Base-by-base conservation (phyloP, 2,329 filamentous ascomycete species). In the Fusarium sp. region DNA sequence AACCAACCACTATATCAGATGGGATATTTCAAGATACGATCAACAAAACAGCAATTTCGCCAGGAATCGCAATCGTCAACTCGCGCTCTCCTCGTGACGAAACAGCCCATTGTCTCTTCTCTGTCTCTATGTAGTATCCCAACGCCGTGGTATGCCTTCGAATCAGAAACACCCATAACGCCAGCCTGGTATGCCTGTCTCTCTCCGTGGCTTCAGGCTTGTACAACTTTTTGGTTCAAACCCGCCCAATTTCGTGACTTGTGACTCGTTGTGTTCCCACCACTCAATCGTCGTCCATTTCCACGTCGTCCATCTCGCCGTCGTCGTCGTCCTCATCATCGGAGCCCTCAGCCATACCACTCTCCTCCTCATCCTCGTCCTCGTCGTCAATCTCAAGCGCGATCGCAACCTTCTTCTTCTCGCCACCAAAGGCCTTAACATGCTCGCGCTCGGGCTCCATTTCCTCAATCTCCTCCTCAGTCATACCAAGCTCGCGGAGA, bases 401-500 rank as follows among this genome's bases (percentile, higher is more conserved):
- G 53, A 83, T 78, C 53, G 77, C 78, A 63, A 82, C 74, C 66
- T 78, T 76, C 73, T 78, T 77, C 78, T 82, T 78, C 76, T 84
- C 82, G 36, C 78, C 79, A 60, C 84, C 82, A 73, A 85, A 85
- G 6, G 78, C 80, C 70, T 80, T 80, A 68, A 76, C 76, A 65
- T 78, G 76, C 70, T 75, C 73, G 65, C 77, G 77, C 65, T 80
- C 78, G 47, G 76, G 76, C 73, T 83, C 79, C 71, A 84, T 83
- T 79, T 87, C 86, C 39, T 77, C 78, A 43, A 81, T 81, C 77
- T 88, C 87, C 80, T 86, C 77, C 57, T 79, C 85, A 73, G 86
- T 78, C 57, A 81, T 53, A 41, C 73, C 85, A 78, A 88, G 83
- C 76, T 88, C 83, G 74, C 88, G 88, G 75, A 92, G 81, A 60